Base-by-base conservation (phyloP, 2,329 filamentous ascomycete genomes). In the Akanthomyces uredinophilus region DNA sequence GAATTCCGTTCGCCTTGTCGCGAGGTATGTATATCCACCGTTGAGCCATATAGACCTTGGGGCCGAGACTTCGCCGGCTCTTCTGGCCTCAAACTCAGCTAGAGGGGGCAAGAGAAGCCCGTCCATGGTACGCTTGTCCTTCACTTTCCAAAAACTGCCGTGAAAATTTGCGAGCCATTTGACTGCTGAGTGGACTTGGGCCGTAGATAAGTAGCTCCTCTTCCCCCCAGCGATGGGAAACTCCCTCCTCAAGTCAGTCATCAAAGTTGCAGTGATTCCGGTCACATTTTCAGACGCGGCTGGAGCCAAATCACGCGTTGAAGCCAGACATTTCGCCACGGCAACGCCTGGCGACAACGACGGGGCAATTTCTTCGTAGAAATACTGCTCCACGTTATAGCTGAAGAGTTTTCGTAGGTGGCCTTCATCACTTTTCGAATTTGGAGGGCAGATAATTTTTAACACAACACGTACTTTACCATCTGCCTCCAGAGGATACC, bases 11-110 rank as follows among this genome's bases (percentile, higher is more conserved):
- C 76, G 76, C 5, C 87, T 79, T 0, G 87, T 90, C 0, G 84
- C 83, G 0, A 90, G 82, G 66, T 89, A 89, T 0, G 86, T 88
- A 67, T 90, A 90, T 0, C 87, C 87, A 1, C 87, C 87, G 49
- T 89, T 87, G 7, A 86, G 71, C 87, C 87, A 89, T 2, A 84
- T 64, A 5, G 72, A 75, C 13, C 44, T 64, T 1, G 68, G 65
- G 5, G 63, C 58, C 3, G 67, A 22, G 3, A 57, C 58, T 4
- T 66, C 63, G 0, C 61, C 62, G 2, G 49, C 60, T 16, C 66
- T 67, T 16, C 74, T 67, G 24, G 74, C 70, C n/a, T 70, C 67
- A 0, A 69, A 69, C 65, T 88, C 85, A 22, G 85, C 75, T 0
- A 88, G 73, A 0, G 86, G 87, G 0, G 86, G 83, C 0, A 80